phyloP scores from a whole-genome alignment of 257 asterid genomes.

The Capsicum rhomboideum region DNA sequence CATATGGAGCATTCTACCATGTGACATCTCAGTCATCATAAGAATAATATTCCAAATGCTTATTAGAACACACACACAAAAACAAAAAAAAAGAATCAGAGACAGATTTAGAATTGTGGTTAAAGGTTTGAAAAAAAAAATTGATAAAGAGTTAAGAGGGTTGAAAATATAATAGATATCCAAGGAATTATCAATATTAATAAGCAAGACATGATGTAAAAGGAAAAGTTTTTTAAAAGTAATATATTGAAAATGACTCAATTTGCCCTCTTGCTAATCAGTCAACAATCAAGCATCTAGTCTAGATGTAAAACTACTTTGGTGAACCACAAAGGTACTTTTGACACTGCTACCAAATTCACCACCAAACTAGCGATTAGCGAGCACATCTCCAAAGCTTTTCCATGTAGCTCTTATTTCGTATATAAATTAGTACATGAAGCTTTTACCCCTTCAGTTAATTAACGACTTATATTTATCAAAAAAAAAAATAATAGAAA shows the following conservation, averaged over 20 bases:
- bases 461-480: not conserved
- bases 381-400: not conserved
- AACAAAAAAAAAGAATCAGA: not conserved
- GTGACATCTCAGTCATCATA: no score
- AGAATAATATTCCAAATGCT: no score
- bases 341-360: not conserved
- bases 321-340: not conserved
- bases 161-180: not conserved
- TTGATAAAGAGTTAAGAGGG: no score
- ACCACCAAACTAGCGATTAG: not conserved
- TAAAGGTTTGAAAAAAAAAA: no score
- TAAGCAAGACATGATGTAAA: not conserved
- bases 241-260: not conserved
- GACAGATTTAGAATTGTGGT: not conserved
- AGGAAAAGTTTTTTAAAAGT: not conserved
- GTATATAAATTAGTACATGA: not conserved
- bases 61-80: no score
- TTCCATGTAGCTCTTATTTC: not conserved
- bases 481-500: not conserved
- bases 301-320: not conserved
- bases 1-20: no score
- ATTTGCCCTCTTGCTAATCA: not conserved
- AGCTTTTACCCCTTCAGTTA: not conserved
- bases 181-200: not conserved
- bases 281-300: not conserved